Evolutionary conservation across 805 yeast genomes (phyloP), one percentile per base, ranked within the genome.

Genomic region (Kodamaea jinghongensis): DNA sequence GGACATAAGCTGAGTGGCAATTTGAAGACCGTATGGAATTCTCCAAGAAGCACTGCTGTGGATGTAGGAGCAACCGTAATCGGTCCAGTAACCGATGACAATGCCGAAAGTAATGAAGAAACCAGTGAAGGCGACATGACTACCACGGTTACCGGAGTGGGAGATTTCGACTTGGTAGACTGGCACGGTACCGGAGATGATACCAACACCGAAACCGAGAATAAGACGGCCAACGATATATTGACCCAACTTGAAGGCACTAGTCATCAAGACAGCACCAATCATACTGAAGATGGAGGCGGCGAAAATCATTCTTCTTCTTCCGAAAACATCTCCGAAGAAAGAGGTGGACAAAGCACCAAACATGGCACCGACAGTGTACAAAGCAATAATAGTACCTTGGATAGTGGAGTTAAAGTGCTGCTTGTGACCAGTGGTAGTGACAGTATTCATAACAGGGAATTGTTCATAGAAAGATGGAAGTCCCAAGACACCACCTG

Each of bases 301-400:
- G 10, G 15, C 30, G 10, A 27, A 12, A 27, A 27, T 27, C 13
- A n/a, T 12, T 14, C 30, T 12, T 27, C 15, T 27, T 27, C 30
- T 27, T 6, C 30, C 30, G 9, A 27, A 27, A 12, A 12, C 15
- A 9, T 27, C 30, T 6, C 23, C 23, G 30, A 27, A 5, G 15
- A 27, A n/a, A n/a, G 15, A 27, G 30, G 30, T 27, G 30, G 15
- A 27, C 30, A 27, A n/a, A 9, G 15, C 30, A 27, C 30, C 30
- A 9, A 27, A 27, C 15, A 13, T 27, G 15, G 15, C 30, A 27
- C 30, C 30, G 10, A 20, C 23, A 8, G 23, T 20, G 23, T 20
- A 20, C 23, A 20, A 20, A 6, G 23, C 23, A 20, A 20, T 20
- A 20, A 20, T 20, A 8, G 23, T 20, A 20, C 23, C 23, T 8